A percentile compares a stretch with the other conserved stretches of the same genome.
Evolutionary conservation across 1,139 yeast genomes (phyloP).

Genomic region (Geotrichum australiense): DNA sequence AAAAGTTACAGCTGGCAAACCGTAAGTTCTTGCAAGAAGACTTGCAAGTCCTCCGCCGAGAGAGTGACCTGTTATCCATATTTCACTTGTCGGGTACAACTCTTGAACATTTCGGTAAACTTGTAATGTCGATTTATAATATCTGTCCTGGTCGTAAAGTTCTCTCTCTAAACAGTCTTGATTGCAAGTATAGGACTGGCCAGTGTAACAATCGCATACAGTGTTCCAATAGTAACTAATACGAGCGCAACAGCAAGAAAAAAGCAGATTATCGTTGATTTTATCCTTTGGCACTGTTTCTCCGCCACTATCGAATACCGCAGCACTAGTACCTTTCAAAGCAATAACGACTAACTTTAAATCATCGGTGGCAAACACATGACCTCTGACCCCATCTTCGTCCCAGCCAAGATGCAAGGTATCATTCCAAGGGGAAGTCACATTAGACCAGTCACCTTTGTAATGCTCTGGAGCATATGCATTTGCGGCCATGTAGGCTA

Average conservation of each 20-base stretch:
- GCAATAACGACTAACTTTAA: constrained; percentile 66
- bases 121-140: constrained; percentile 74
- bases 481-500: constrained; percentile 84
- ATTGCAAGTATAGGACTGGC: constrained; percentile 77
- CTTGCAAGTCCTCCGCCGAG: constrained; percentile 86
- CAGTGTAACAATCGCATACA: constrained; percentile 87
- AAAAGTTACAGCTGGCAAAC: constrained; percentile 81
- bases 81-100: constrained; percentile 58
- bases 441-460: constrained; percentile 85
- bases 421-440: constrained; percentile 52
- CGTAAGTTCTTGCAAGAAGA: constrained; percentile 80
- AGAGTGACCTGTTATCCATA: constrained; percentile 96
- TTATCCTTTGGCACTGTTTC: constrained; percentile 77
- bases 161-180: constrained; percentile 80
- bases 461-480: constrained; percentile 79
- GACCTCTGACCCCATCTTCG: constrained; percentile 80
- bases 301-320: constrained; percentile 68
- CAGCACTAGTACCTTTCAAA: constrained; percentile 89
- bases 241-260: constrained; percentile 95
- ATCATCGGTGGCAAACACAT: constrained; percentile 66
- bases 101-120: constrained; percentile 65
- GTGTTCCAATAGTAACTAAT: constrained; percentile 89
- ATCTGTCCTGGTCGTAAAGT: constrained; percentile 64
- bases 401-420: constrained; percentile 69
- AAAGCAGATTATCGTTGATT: constrained; percentile 76